phyloP scores from a whole-genome alignment of 225 moss, liverwort and hornwort genomes.

The Ulota crispa region DNA sequence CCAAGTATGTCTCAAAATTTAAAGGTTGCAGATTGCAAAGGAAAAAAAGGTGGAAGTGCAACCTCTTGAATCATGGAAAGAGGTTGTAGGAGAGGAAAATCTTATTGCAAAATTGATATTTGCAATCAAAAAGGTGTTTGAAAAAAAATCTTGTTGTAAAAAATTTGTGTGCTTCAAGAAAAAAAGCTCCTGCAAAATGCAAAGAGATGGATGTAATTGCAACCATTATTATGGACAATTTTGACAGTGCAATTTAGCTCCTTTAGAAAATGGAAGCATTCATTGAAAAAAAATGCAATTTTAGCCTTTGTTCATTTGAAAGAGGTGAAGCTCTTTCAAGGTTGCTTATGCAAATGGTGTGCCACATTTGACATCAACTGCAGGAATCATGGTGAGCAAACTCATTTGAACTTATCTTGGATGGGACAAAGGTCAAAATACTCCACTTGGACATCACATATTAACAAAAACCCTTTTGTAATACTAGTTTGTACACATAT shows the following conservation, averaged over 20 bases:
- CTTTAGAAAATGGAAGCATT: background rate
- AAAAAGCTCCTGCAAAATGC: fast-evolving
- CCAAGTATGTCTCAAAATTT: no score
- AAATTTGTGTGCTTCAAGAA: background rate
- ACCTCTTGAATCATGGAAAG: no score
- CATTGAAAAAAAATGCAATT: background rate
- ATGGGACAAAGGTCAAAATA: background rate
- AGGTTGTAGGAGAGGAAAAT: background rate
- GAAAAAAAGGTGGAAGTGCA: no score
- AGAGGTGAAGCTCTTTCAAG: background rate
- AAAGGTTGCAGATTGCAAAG: no score
- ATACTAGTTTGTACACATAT: background rate
- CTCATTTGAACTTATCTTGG: background rate
- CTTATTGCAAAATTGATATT: no score
- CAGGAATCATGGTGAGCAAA: background rate
- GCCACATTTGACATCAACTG: background rate
- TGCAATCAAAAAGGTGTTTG: background rate
- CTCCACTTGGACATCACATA: background rate
- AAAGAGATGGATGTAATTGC: background rate
- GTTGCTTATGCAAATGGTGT: background rate
- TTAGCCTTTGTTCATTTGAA: background rate
- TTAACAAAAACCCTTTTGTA: background rate
- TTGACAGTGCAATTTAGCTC: background rate
- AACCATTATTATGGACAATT: background rate
- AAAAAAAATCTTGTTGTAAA: background rate